Conservation (phyloP, 2,329 filamentous ascomycete species). For the Leptoxyphium fumago region DNA sequence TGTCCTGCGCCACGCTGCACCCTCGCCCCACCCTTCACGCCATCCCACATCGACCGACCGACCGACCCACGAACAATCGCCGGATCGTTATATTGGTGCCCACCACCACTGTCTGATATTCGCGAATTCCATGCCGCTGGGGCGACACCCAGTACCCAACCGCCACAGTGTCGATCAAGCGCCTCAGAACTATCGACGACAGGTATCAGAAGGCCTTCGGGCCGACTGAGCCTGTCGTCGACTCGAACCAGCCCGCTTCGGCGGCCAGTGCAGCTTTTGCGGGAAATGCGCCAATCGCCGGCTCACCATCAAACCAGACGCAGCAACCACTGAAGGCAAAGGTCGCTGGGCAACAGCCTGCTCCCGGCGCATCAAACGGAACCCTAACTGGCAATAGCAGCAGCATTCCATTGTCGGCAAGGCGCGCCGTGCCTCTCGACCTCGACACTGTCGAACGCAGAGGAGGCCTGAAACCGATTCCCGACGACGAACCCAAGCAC, state of each 20-base stretch:
- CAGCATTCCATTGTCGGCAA: constrained; percentile 46
- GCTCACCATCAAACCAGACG: constrained; percentile 1
- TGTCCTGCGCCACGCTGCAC: too few species aligned
- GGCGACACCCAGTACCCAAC: background rate
- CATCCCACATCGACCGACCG: too few species aligned
- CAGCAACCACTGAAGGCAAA: constrained; percentile 8
- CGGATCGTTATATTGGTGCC: background rate
- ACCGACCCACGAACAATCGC: too few species aligned
- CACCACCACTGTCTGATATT: background rate
- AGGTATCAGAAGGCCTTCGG: constrained; percentile 2
- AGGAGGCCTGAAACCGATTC: constrained; percentile 57
- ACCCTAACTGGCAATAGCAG: constrained; percentile 25
- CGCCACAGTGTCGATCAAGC: background rate
- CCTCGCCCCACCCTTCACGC: too few species aligned
- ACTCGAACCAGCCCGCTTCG: constrained; percentile 2
- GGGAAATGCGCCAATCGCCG: background rate
- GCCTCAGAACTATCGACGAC: constrained; percentile 1
- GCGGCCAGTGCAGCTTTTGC: background rate
- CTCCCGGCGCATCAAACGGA: constrained; percentile 19
- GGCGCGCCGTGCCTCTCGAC: constrained; percentile 57
- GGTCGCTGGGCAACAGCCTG: constrained; percentile 7
- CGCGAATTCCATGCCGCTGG: background rate
- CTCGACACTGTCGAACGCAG: constrained; percentile 82
- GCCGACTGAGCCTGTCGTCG: constrained; percentile 2
- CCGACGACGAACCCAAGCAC: constrained; percentile 61